A percentile compares a stretch with the other conserved stretches of the same genome.
Conservation (phyloP, 2,329 filamentous ascomycete species). For the Alternaria incomplexa region DNA sequence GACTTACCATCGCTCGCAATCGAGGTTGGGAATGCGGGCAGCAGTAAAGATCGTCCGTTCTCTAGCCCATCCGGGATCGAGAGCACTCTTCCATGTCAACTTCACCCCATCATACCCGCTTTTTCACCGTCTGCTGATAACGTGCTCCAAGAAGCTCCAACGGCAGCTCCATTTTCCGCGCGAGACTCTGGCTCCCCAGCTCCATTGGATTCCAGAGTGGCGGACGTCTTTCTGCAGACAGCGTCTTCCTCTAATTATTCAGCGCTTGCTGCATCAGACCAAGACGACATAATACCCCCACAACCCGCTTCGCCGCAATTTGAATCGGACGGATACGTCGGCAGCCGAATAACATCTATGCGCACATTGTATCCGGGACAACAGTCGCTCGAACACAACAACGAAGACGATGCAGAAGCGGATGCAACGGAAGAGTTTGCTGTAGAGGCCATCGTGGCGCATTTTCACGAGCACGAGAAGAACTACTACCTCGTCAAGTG, state of each 20-base stretch:
- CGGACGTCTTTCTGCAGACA: neutral
- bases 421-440: slow-evolving; percentile 33
- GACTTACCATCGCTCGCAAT: slow-evolving; percentile 14
- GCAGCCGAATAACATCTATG: neutral
- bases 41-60: neutral
- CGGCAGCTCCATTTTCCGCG: neutral
- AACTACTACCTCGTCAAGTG: slow-evolving; percentile 45
- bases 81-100: neutral
- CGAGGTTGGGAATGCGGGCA: neutral
- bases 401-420: slow-evolving; percentile 5
- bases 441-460: slow-evolving; percentile 37
- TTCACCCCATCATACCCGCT: neutral
- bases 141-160: neutral
- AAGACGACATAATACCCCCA: slow-evolving; percentile 5
- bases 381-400: neutral
- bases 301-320: neutral
- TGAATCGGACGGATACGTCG: too few species aligned
- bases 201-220: neutral
- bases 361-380: neutral
- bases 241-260: neutral
- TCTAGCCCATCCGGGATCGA: slow-evolving; percentile 4
- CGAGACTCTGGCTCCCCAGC: neutral
- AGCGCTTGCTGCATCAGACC: neutral
- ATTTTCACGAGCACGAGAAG: slow-evolving; percentile 25
- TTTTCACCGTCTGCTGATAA: neutral